Evolutionary conservation across 2,329 filamentous ascomycete species (phyloP).

Genomic region (Colletotrichum kahawae): DNA sequence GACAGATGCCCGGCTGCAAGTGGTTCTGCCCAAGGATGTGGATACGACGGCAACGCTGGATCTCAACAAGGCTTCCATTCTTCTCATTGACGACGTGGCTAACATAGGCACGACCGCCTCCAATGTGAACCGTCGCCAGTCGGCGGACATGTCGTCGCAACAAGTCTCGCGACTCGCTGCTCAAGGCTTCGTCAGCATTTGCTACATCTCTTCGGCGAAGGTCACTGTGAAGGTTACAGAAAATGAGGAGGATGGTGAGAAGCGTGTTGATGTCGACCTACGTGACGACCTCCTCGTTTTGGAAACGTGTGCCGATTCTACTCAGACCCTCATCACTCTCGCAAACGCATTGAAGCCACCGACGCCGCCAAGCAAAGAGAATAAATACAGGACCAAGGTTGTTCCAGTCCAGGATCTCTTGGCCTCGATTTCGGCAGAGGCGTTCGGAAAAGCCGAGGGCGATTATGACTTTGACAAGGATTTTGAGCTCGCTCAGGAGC

Average conservation of each 20-base stretch:
- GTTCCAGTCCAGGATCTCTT: constrained; percentile 88
- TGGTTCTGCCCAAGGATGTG: constrained; percentile 68
- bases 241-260: constrained; percentile 61
- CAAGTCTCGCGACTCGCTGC: constrained; percentile 64
- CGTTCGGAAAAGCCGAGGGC: constrained; percentile 69
- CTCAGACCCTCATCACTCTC: constrained; percentile 84
- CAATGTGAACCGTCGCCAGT: constrained; percentile 26
- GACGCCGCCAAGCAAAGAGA: constrained; percentile 78
- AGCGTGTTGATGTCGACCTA: constrained; percentile 79
- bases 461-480: constrained; percentile 69
- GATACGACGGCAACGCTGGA: constrained; percentile 69
- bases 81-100: constrained; percentile 79
- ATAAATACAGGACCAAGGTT: constrained; percentile 86
- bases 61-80: constrained; percentile 80
- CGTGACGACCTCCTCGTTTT: constrained; percentile 86
- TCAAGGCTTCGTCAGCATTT: constrained; percentile 84
- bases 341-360: constrained; percentile 84
- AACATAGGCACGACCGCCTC: constrained; percentile 10
- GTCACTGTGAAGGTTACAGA: constrained; percentile 66
- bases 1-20: constrained; percentile 76
- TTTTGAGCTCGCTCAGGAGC: constrained; percentile 60
- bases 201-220: constrained; percentile 83
- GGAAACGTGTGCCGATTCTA: constrained; percentile 96
- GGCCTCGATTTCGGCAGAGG: constrained; percentile 87
- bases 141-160: constrained; percentile 45